Conservation (phyloP, 1,284 basidiomycete species). For the Chondrostereum purpureum region DNA sequence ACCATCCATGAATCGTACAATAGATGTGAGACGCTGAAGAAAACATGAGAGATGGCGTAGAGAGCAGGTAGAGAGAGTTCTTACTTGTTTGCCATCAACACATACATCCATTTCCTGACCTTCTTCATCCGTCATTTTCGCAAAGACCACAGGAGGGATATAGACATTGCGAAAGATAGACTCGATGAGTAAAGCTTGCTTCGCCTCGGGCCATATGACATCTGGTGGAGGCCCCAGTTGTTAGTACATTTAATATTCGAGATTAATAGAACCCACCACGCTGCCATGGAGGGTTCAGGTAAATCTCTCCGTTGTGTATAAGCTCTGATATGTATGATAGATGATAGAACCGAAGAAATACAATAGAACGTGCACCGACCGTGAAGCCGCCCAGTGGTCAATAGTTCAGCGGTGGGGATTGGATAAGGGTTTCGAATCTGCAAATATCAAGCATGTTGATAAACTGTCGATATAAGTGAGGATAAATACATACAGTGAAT, state of each 20-base stretch:
- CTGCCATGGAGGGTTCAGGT: conserved; percentile 63
- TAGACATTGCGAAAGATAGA: conserved; percentile 71
- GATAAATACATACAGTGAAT: conserved; percentile 27
- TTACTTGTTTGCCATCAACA: conserved; percentile 68
- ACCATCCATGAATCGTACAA: conserved; percentile 66
- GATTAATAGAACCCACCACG: conserved; percentile 37
- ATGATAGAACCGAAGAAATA: neutral
- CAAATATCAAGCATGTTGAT: neutral
- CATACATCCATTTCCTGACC: conserved; percentile 52
- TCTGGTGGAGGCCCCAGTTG: conserved; percentile 38
- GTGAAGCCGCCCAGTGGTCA: conserved; percentile 44
- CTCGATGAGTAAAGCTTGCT: conserved; percentile 68
- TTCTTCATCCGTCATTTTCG: conserved; percentile 42
- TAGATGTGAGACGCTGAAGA: conserved; percentile 53
- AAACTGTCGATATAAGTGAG: neutral
- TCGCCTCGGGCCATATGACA: conserved; percentile 64
- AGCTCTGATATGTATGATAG: conserved; percentile 29
- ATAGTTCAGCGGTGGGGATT: neutral
- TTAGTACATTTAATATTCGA: neutral
- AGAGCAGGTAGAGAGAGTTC: conserved; percentile 7
- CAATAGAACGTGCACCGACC: conserved; percentile 30
- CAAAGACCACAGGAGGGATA: conserved; percentile 70
- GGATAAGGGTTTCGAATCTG: neutral
- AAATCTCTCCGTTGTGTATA: conserved; percentile 60
- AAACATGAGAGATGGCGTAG: neutral